A percentile compares a stretch with the other conserved stretches of the same genome.
phyloP scores from a whole-genome alignment of 2,329 filamentous ascomycete species.

The Aureobasidium lini region DNA sequence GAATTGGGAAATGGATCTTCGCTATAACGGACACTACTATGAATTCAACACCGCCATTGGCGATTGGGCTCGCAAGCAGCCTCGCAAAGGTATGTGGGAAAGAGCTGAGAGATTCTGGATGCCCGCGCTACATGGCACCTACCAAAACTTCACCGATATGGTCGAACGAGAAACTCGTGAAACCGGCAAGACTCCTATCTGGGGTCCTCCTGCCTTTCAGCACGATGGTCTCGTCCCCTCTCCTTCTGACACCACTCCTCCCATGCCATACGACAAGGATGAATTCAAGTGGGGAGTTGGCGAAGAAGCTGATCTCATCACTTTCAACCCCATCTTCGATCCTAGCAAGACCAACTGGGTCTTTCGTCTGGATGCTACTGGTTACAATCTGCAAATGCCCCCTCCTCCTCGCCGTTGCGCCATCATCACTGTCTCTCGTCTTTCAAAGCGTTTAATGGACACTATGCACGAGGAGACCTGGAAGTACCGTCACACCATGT shows the following conservation, averaged over 20 bases:
- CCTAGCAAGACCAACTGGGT: conserved; percentile 66
- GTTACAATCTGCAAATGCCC: conserved; percentile 48
- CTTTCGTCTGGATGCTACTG: conserved; percentile 59
- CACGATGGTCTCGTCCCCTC: conserved; percentile 46
- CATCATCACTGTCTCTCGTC: conserved; percentile 69
- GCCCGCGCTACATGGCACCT: conserved; percentile 59
- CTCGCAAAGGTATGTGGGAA: conserved; percentile 67
- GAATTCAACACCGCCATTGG: conserved; percentile 64
- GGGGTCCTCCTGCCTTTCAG: conserved; percentile 50
- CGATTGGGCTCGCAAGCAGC: conserved; percentile 59
- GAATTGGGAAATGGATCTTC: conserved; percentile 88
- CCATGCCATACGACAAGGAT: conserved; percentile 52
- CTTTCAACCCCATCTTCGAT: conserved; percentile 73
- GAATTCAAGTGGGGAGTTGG: conserved; percentile 69
- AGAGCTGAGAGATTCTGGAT: conserved; percentile 67
- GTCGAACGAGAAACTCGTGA: conserved; percentile 54
- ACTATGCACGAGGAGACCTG: conserved; percentile 73
- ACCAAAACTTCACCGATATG: conserved; percentile 57
- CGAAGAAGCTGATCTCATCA: conserved; percentile 67
- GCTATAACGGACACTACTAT: conserved; percentile 75
- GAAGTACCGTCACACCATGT: conserved; percentile 62
- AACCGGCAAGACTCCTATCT: conserved; percentile 48
- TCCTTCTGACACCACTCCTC: conserved; percentile 58
- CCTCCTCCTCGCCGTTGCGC: conserved; percentile 64
- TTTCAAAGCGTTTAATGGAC: conserved; percentile 64